phyloP scores from a whole-genome alignment of 768 basidiomycete species.

The Amanita jacksonii region DNA sequence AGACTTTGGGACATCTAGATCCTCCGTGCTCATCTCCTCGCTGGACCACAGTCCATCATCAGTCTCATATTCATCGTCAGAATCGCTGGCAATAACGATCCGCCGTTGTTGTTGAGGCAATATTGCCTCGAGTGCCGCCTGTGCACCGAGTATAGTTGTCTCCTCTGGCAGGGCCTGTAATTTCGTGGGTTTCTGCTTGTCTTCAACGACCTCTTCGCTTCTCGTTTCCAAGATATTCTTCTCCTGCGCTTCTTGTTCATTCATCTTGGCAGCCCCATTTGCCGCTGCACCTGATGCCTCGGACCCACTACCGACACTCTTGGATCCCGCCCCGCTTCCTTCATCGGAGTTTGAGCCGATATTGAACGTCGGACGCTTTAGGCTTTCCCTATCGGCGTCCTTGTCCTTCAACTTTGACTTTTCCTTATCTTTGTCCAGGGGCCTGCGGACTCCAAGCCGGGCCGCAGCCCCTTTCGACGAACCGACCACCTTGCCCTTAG shows the following conservation, averaged over 20 bases:
- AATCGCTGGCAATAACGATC: conserved; percentile 45
- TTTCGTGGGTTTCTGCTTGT: not conserved
- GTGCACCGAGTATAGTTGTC: conserved; percentile 3
- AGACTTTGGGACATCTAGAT: not conserved
- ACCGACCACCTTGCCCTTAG: conserved; percentile 6
- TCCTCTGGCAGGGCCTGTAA: conserved; percentile 2
- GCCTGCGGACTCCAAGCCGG: conserved; percentile 6
- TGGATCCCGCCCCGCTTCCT: conserved; percentile 26
- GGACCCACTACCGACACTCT: conserved; percentile 28
- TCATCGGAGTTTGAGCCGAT: conserved; percentile 54
- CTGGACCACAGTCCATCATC: conserved; percentile 48
- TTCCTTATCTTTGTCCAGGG: conserved; percentile 12
- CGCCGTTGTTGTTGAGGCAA: conserved; percentile 26
- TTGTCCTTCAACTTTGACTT: conserved; percentile 9
- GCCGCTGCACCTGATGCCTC: conserved; percentile 12
- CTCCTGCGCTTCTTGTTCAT: not conserved
- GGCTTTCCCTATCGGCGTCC: conserved; percentile 4
- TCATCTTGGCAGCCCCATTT: not conserved
- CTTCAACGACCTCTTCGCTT: conserved; percentile 8
- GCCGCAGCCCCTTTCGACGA: not conserved
- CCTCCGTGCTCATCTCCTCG: conserved; percentile 38
- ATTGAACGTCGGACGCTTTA: conserved; percentile 32
- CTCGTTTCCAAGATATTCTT: conserved; percentile 2
- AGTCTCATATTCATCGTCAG: conserved; percentile 37
- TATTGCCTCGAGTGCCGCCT: conserved; percentile 19